Evolutionary conservation across 208 protist species (phyloP), one percentile per base, ranked within the genome.

Genomic region (Zelonia costaricensis): DNA sequence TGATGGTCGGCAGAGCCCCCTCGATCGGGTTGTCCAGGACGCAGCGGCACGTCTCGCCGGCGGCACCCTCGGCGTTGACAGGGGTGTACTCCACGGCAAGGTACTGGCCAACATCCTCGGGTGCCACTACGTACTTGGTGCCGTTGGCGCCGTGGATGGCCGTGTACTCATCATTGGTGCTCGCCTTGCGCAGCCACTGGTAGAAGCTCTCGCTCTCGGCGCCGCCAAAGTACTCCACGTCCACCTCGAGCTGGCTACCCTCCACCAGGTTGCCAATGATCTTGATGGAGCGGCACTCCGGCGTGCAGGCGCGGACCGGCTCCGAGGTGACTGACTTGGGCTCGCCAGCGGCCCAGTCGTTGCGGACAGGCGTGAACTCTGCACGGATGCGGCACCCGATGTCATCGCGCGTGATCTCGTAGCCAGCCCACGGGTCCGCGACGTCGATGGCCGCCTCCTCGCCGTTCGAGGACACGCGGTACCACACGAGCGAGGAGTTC

Each of bases 41-140:
- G 58, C 87, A 96, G 53, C 87, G 86, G 68, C 87, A 94, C 38
- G 91, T 92, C 77, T 96, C 89, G 39, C 92, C 92, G 43, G 91
- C 88, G 27, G 85, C 80, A 27, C 89, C 92, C 25, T 87, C 65
- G 30, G 69, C 76, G 74, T 88, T 94, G 33, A 94, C 82, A 18
- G 92, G 92, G 6, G 92, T 97, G 79, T 93, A 94, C 69, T 97
- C 87, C 36, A 97, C 92, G 23, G 88, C 88, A 53, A 97, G 63
- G 68, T 71, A 92, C 62, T 91, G 84, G 47, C 88, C 86, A 12
- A 97, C 86, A 69, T 97, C 92, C 43, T 92, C 90, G 23, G 77
- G 44, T n/a, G 77, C 84, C 3, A 83, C 74, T 45, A 77, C 61
- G 70, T 97, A 97, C 58, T 78, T 79, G 28, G 83, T 90, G 39